Conservation (phyloP, 2,329 filamentous ascomycete genomes). For the Stromatinia cepivora region DNA sequence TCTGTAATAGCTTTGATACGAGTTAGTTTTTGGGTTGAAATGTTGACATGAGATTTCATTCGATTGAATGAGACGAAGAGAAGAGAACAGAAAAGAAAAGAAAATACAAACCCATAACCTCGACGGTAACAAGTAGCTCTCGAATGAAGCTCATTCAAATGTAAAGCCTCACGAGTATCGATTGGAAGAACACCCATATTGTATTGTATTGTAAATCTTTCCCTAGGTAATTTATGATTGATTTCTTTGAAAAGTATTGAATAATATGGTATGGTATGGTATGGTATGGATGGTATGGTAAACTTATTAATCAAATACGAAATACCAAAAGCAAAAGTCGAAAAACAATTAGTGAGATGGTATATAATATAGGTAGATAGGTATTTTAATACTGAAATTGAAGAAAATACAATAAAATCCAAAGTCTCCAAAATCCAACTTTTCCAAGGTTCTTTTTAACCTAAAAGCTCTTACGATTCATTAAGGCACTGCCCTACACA, state of each 20-base stretch:
- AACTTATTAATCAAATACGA: no score
- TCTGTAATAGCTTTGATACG: conserved; percentile 4
- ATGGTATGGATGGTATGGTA: not conserved
- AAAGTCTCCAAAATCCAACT: not conserved
- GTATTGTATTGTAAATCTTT: no score
- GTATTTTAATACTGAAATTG: no score
- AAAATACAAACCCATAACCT: conserved; percentile 14
- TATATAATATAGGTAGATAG: not conserved
- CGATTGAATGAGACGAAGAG: not conserved
- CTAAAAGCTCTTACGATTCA: not conserved
- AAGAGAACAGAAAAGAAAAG: not conserved
- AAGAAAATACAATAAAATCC: no score
- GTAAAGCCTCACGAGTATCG: conserved; percentile 20
- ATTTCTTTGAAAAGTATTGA: no score
- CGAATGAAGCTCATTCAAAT: conserved; percentile 6
- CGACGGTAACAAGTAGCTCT: conserved; percentile 13
- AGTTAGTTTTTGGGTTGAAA: not conserved
- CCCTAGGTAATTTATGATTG: not conserved
- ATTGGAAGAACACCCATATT: conserved; percentile 22
- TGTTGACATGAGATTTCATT: no score
- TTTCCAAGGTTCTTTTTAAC: conserved; percentile 2
- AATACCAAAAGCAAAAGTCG: not conserved
- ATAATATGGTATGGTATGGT: not conserved
- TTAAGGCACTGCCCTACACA: not conserved
- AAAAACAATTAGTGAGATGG: not conserved